These are phyloP conservation scores for Herpotrichia juniperi DNA, from an alignment of 2,329 filamentous ascomycete species.

Conservation along the genomic window DNA sequence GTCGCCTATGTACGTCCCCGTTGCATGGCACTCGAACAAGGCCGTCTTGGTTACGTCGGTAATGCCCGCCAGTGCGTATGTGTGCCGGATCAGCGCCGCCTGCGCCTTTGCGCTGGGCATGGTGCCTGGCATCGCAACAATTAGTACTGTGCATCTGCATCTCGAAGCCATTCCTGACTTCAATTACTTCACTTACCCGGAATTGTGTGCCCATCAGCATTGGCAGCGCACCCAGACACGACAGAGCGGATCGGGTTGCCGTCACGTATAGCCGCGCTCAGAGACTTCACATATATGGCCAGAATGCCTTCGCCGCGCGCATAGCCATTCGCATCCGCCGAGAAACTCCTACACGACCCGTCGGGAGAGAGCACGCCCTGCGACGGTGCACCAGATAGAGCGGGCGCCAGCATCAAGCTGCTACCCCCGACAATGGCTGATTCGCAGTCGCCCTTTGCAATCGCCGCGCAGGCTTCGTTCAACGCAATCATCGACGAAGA, in stretches of 20 bases:
- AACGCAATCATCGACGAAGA: neutral
- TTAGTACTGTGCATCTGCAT: too few species aligned
- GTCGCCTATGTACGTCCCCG: conserved; percentile 58
- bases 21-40: conserved; percentile 38
- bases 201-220: conserved; percentile 60
- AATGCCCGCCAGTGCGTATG: neutral
- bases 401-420: neutral
- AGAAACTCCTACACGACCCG: conserved; percentile 3
- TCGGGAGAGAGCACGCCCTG: neutral
- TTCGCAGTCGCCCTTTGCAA: neutral
- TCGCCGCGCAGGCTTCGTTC: neutral
- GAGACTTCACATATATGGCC: conserved; percentile 60
- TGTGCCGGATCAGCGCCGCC: conserved; percentile 5
- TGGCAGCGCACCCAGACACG: conserved; percentile 40
- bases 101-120: conserved; percentile 62
- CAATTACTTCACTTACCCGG: too few species aligned
- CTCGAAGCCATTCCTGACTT: too few species aligned
- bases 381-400: neutral
- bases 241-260: conserved; percentile 50
- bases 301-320: conserved; percentile 31
- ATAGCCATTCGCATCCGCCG: conserved; percentile 9
- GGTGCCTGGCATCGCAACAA: conserved; percentile 54
- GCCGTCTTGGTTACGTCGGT: conserved; percentile 12
- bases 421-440: neutral
- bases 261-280: conserved; percentile 60